These are phyloP conservation scores for Ceratocystis diversiconidia DNA, from an alignment of 2,329 filamentous ascomycete species.

Conservation along the genomic window DNA sequence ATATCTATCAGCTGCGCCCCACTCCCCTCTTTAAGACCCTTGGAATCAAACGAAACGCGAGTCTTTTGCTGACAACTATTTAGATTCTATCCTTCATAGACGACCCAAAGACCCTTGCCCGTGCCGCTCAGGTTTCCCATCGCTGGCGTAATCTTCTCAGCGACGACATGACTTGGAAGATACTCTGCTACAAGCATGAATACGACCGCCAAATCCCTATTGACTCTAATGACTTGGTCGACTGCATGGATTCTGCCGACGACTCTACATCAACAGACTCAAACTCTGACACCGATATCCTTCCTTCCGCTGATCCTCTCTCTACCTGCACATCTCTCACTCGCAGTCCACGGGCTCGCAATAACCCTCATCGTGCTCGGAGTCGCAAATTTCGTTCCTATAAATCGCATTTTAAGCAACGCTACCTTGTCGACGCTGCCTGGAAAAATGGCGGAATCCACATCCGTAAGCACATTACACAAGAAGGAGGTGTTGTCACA, in stretches of 20 bases:
- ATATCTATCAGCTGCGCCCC: background rate
- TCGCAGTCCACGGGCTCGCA: slow-evolving; percentile 21
- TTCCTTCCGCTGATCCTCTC: too few species aligned
- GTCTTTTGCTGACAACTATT: too few species aligned
- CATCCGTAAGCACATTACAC: slow-evolving; percentile 76
- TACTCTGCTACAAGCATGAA: slow-evolving; percentile 88
- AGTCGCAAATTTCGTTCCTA: slow-evolving; percentile 62
- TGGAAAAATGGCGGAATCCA: slow-evolving; percentile 87
- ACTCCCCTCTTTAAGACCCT: background rate
- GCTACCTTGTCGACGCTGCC: slow-evolving; percentile 91
- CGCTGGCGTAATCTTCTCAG: slow-evolving; percentile 86
- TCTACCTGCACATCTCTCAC: slow-evolving; percentile 18
- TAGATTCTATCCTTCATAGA: slow-evolving; percentile 94
- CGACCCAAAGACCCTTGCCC: slow-evolving; percentile 82
- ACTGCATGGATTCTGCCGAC: background rate
- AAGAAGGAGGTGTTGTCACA: slow-evolving; percentile 92
- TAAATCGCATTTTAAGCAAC: slow-evolving; percentile 93
- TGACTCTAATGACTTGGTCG: slow-evolving; percentile 19
- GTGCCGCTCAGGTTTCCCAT: slow-evolving; percentile 89
- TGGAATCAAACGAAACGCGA: too few species aligned
- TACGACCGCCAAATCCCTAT: slow-evolving; percentile 52
- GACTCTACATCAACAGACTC: background rate
- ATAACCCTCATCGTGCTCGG: slow-evolving; percentile 19
- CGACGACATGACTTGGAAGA: slow-evolving; percentile 97
- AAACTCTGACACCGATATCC: too few species aligned